Conservation (phyloP, 805 yeast genomes). For the Candida tibetensis region DNA sequence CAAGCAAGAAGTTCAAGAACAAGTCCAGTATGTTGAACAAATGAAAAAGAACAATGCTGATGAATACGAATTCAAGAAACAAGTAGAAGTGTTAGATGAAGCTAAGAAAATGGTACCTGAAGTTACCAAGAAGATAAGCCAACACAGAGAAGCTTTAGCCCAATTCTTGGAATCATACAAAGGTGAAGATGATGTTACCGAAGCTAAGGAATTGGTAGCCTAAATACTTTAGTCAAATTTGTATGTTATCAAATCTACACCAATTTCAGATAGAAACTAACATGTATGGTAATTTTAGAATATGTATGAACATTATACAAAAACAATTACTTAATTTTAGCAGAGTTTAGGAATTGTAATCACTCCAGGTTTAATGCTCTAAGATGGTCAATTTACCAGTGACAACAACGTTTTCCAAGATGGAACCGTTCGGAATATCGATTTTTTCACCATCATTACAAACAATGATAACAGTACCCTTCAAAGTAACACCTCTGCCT, state of each 20-base stretch:
- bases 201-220: constrained; percentile 22
- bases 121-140: constrained; percentile 15
- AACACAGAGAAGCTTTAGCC: constrained; percentile 39
- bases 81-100: constrained; percentile 36
- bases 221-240: no score
- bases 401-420: constrained; percentile 93
- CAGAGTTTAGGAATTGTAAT: no score
- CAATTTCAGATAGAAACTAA: no score
- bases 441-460: constrained; percentile 96
- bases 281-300: no score
- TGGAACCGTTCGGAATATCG: constrained; percentile 95
- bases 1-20: constrained; percentile 55
- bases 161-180: constrained; percentile 34
- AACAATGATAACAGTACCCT: constrained; percentile 96
- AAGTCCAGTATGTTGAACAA: constrained; percentile 44
- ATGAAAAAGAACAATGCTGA: constrained; percentile 50
- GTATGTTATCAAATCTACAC: no score
- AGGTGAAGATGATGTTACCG: constrained; percentile 33
- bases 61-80: constrained; percentile 61
- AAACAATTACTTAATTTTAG: no score
- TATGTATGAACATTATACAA: no score
- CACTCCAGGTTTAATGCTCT: constrained; percentile 82
- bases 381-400: constrained; percentile 94
- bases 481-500: constrained; percentile 86
- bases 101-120: constrained; percentile 36